Percentiles rank a stretch among this genome's conserved stretches.
Evolutionary conservation across 2,329 filamentous ascomycete genomes (phyloP).

Genomic region (Dothideomycetes sp.): DNA sequence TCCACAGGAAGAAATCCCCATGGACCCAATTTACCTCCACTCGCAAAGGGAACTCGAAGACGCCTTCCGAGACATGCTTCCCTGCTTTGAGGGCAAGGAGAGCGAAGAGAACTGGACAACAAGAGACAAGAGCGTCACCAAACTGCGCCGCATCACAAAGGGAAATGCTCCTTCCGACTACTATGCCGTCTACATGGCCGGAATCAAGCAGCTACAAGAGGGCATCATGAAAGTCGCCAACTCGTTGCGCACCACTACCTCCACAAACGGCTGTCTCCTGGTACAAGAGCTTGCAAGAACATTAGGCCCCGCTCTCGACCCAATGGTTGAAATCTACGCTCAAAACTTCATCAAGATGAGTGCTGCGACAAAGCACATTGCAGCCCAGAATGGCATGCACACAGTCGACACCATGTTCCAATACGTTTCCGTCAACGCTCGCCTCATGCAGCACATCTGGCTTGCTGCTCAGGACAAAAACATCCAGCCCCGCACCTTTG

Average conservation of each 20-base stretch:
- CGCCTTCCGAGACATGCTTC: constrained; percentile 68
- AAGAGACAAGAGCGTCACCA: constrained; percentile 69
- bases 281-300: constrained; percentile 74
- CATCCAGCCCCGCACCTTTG: constrained; percentile 70
- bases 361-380: constrained; percentile 85
- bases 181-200: constrained; percentile 55
- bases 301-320: constrained; percentile 69
- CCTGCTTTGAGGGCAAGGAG: constrained; percentile 76
- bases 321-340: constrained; percentile 81
- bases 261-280: constrained; percentile 72
- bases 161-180: constrained; percentile 78
- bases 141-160: constrained; percentile 65
- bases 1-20: constrained; percentile 54
- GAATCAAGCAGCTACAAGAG: constrained; percentile 66
- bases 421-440: constrained; percentile 65
- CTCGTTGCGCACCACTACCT: constrained; percentile 80
- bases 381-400: constrained; percentile 67
- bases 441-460: constrained; percentile 78
- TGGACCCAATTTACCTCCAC: constrained; percentile 76
- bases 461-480: constrained; percentile 86
- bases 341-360: constrained; percentile 84
- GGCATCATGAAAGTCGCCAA: constrained; percentile 77
- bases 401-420: constrained; percentile 74
- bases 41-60: constrained; percentile 83
- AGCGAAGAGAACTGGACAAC: constrained; percentile 84